Base-by-base conservation (phyloP, 2,329 filamentous ascomycete genomes). In the Exophiala spinifera region DNA sequence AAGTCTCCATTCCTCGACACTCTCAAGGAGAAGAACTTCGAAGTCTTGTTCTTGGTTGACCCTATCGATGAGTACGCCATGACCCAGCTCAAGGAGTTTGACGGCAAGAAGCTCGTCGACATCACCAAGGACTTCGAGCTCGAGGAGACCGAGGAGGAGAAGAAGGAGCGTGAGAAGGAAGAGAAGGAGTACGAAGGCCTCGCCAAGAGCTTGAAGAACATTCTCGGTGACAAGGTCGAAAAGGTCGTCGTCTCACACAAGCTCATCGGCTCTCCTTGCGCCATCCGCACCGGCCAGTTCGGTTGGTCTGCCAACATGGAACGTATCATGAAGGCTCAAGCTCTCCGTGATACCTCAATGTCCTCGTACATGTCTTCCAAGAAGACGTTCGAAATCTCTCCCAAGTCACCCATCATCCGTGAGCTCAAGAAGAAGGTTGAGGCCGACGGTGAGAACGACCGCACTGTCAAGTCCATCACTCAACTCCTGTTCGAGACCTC, bases 121-220 rank as follows among this genome's bases (percentile, higher is more conserved):
- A 97, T 99, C 80, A 99, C 94, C 84, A 99, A 99, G 88, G 94
- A 99, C 84, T 99, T 99, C 75, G 94, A 99, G 81, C 90, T 99
- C 60, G 94, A 99, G 86, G 94, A 99, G 88, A 95, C 91, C 47
- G 94, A 99, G 25, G 94, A 99, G 72, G 94, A 99, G 89, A 99
- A 97, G 91, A 88, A 86, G 74, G 77, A 86, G 67, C 94, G 94
- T 65, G 94, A 97, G 84, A 82, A 81, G 54, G 90, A 97, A 82
- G 92, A 96, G 87, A 97, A 97, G 87, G 91, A 97, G 80, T 99
- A 80, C 75, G 94, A 99, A 81, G 77, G 79, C 66, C 87, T 97
- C 53, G 88, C 92, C 76, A 99, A 99, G 89, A 83, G 87, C 67
- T 86, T 99, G 70, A 99, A 99, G 91, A 96, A 96, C 81, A 88